phyloP scores from a whole-genome alignment of 73 alveolate species.

The Tetrahymena thermophila region DNA sequence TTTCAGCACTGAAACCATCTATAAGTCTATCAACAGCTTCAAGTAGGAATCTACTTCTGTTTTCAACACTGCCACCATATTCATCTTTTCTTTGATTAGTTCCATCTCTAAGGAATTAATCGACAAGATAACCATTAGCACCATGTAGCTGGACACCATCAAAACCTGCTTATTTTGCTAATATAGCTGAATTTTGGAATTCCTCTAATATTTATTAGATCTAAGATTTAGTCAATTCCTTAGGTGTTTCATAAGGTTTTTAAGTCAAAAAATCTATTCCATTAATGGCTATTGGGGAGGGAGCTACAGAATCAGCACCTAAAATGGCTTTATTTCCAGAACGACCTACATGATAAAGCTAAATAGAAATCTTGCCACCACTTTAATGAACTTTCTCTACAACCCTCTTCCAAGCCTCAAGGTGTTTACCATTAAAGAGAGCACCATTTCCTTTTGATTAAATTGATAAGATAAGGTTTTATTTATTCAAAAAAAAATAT shows the following conservation, averaged over 20 bases:
- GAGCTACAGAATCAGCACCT: conserved; percentile 13
- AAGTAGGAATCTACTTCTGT: conserved; percentile 51
- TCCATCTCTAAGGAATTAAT: conserved; percentile 46
- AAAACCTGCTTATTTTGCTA: conserved; percentile 72
- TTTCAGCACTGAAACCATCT: background rate
- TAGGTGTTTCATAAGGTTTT: background rate
- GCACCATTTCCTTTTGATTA: conserved; percentile 28
- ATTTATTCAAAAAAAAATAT: background rate
- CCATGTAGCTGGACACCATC: conserved; percentile 76
- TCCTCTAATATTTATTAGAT: conserved; percentile 47
- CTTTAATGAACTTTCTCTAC: conserved; percentile 19
- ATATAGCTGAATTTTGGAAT: conserved; percentile 46
- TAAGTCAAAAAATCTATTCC: background rate
- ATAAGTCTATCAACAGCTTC: conserved; percentile 45
- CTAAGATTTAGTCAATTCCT: background rate
- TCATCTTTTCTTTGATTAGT: conserved; percentile 66
- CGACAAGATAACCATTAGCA: conserved; percentile 52
- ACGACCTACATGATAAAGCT: conserved; percentile 45
- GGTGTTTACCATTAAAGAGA: background rate
- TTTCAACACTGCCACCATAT: conserved; percentile 77
- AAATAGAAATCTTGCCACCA: conserved; percentile 20
- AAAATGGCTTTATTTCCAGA: conserved; percentile 24
- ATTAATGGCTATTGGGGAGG: conserved; percentile 19
- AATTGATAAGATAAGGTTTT: background rate
- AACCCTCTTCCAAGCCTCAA: conserved; percentile 41